Conservation (phyloP, 176 grass and related monocot genomes). For the barley (Hordeum vulgare) region MorexV3_pseudomolecules_assembly NC_058524.1:456032316-456032815, state of each 20-base stretch:
- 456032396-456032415: conserved; percentile 61
- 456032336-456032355: conserved; percentile 51
- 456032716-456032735: too few species aligned
- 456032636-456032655: not conserved
- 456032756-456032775: too few species aligned
- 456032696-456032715: too few species aligned
- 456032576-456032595: not conserved
- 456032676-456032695: too few species aligned
- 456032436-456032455: not conserved
- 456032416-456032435: conserved; percentile 49
- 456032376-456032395: conserved; percentile 70
- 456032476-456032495: not conserved
- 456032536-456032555: not conserved
- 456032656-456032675: too few species aligned
- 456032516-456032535: not conserved
- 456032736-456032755: too few species aligned
- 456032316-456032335: conserved; percentile 43
- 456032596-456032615: not conserved
- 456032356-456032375: conserved; percentile 75
- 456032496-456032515: not conserved
- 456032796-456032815: too few species aligned
- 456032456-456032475: not conserved
- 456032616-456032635: not conserved
- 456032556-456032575: not conserved
- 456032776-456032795: too few species aligned